Conservation (phyloP, 768 basidiomycete species). For the Mycena filopes region DNA sequence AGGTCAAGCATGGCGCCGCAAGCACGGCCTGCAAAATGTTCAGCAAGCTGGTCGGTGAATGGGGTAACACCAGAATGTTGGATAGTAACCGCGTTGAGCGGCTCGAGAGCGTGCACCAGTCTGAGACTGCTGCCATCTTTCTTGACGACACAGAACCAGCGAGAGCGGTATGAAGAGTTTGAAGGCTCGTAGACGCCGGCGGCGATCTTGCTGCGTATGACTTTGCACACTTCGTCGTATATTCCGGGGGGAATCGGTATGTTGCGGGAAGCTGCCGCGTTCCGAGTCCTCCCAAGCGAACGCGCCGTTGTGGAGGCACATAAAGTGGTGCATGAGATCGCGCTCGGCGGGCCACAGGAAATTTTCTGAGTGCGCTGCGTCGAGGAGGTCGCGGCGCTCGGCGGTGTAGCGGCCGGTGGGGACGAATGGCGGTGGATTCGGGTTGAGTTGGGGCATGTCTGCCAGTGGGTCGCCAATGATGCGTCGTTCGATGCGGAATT, state of each 20-base stretch:
- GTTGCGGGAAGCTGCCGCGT: slow-evolving; percentile 27
- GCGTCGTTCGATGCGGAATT: slow-evolving; percentile 33
- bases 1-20: slow-evolving; percentile 43
- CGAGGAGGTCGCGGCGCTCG: slow-evolving; percentile 2
- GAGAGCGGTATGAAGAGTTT: slow-evolving; percentile 45
- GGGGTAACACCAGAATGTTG: slow-evolving; percentile 14
- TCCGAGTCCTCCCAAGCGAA: slow-evolving; percentile 30
- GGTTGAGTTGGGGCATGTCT: slow-evolving; percentile 22
- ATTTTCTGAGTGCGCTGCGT: not conserved
- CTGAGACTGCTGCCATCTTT: not conserved
- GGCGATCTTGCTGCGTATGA: slow-evolving; percentile 48
- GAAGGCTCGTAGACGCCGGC: slow-evolving; percentile 41
- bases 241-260: slow-evolving; percentile 48
- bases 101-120: not conserved
- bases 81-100: not conserved
- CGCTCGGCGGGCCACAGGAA: slow-evolving; percentile 26
- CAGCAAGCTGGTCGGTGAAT: slow-evolving; percentile 46
- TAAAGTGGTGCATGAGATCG: slow-evolving; percentile 2
- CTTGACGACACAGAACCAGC: slow-evolving; percentile 51
- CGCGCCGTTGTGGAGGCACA: not conserved
- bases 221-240: slow-evolving; percentile 42
- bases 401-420: slow-evolving; percentile 26
- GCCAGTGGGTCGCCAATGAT: slow-evolving; percentile 32
- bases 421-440: slow-evolving; percentile 17
- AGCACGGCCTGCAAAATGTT: slow-evolving; percentile 36